phyloP scores from a whole-genome alignment of 2,329 filamentous ascomycete genomes.

The Didymella sp. region DNA sequence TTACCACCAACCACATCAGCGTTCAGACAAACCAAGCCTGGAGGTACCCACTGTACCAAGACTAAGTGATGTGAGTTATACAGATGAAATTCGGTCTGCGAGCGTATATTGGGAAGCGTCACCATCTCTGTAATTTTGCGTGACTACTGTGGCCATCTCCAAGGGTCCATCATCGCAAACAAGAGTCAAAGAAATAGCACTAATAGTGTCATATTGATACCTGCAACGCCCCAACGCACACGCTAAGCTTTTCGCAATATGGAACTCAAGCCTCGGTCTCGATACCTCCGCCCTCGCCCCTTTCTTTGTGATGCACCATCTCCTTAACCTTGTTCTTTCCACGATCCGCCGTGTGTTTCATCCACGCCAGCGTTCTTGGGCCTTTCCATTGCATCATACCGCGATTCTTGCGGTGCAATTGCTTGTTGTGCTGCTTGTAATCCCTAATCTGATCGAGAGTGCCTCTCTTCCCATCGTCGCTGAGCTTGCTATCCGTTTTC shows the following conservation, averaged over 20 bases:
- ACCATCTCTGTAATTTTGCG: no score
- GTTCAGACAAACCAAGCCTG: not conserved
- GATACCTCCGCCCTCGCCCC: constrained; percentile 61
- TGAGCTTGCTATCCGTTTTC: constrained; percentile 33
- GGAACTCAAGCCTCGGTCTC: constrained; percentile 70
- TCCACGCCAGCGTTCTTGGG: constrained; percentile 62
- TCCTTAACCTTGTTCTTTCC: constrained; percentile 55
- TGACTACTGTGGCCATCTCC: not conserved
- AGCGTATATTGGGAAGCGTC: not conserved
- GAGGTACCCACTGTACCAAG: no score
- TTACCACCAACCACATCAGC: not conserved
- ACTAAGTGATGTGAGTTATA: not conserved
- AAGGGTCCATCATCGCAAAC: not conserved
- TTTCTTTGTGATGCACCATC: constrained; percentile 65
- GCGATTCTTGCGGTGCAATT: constrained; percentile 61
- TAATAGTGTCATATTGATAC: not conserved
- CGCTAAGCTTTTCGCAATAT: not conserved
- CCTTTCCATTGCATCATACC: constrained; percentile 78
- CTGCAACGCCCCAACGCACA: constrained; percentile 6
- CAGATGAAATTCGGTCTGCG: not conserved
- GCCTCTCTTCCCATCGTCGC: constrained; percentile 53
- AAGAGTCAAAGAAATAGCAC: not conserved
- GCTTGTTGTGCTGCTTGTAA: constrained; percentile 49
- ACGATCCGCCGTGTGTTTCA: constrained; percentile 65
- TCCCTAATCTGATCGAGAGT: constrained; percentile 62